Evolutionary conservation across 73 alveolate genomes (phyloP), one percentile per base, ranked within the genome.

Genomic region (Paramecium sonneborni): DNA sequence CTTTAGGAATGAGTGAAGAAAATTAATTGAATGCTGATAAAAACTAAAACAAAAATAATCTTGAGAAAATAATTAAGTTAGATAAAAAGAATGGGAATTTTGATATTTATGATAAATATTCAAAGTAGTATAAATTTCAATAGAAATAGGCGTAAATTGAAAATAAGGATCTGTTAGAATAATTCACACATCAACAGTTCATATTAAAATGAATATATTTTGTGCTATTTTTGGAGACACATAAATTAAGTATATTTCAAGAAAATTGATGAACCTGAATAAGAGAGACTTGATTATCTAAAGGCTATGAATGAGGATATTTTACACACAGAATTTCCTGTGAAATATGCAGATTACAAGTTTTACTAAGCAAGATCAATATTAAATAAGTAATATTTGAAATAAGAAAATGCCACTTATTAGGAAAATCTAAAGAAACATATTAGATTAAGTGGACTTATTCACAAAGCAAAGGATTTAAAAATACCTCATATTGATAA

Each of bases 81-180:
- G 90, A 79, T 62, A 79, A 79, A 79, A 79, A 79, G 90, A 79
- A 79, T 79, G 90, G 90, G 41, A 79, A 79, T 44, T 79, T 79
- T 43, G 90, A 79, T 44, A 79, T 79, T 79, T 79, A 79, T 46
- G 90, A 79, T 79, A 79, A 79, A 44, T 79, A 79, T 79, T 39
- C 90, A 1, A 79, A 44, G 90, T 79, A 79, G 44, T 44, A 20
- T 18, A 72, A 21, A 23, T 79, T 24, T 39, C 7, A 30, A 35
- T 9, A 24, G 7, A 23, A 8, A n/a, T 20, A 79, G 90, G 23
- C 69, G 90, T 14, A 79, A 79, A 43, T 28, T 79, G 35, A 79
- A 79, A 44, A 79, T 79, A n/a, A 79, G 90, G 14, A 79, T 76
- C 24, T 43, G 55, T 79, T 44, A 79, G 44, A 72, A 72, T 35